These are phyloP conservation scores for Myriosclerotinia duriaeana DNA, from an alignment of 2,329 filamentous ascomycete genomes.

Conservation along the genomic window DNA sequence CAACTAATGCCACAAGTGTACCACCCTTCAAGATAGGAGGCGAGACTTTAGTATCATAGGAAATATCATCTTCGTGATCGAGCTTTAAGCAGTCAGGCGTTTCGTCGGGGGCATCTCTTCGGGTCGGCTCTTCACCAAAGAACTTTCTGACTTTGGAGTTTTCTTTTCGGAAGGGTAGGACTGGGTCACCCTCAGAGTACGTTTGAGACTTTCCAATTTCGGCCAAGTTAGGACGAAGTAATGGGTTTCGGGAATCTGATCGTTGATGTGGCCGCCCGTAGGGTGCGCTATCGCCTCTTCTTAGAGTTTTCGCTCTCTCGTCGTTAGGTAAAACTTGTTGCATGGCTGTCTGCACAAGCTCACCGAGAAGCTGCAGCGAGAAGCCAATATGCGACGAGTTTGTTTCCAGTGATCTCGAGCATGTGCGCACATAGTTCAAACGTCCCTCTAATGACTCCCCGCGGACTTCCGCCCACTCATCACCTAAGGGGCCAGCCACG, in stretches of 20 bases:
- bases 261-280: slow-evolving; percentile 57
- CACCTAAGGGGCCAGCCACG: slow-evolving; percentile 84
- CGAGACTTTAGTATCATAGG: slow-evolving; percentile 80
- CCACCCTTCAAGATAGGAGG: slow-evolving; percentile 81
- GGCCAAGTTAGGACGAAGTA: slow-evolving; percentile 36
- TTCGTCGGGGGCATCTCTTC: slow-evolving; percentile 59
- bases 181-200: slow-evolving; percentile 54
- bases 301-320: slow-evolving; percentile 50
- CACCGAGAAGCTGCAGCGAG: slow-evolving; percentile 81
- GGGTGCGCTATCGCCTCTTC: slow-evolving; percentile 58
- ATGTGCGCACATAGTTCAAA: slow-evolving; percentile 74
- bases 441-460: slow-evolving; percentile 87
- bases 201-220: slow-evolving; percentile 53
- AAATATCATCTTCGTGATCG: slow-evolving; percentile 84
- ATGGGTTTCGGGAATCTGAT: slow-evolving; percentile 51
- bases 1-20: slow-evolving; percentile 82
- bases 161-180: slow-evolving; percentile 57
- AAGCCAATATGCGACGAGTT: slow-evolving; percentile 86
- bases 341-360: slow-evolving; percentile 65
- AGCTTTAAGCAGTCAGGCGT: slow-evolving; percentile 80
- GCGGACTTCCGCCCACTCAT: slow-evolving; percentile 94
- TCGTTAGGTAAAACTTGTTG: slow-evolving; percentile 44
- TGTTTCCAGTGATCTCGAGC: slow-evolving; percentile 77
- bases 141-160: slow-evolving; percentile 65
- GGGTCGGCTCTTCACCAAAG: slow-evolving; percentile 60